phyloP scores from a whole-genome alignment of 345 rosid genomes.

The Salix caprea region DNA sequence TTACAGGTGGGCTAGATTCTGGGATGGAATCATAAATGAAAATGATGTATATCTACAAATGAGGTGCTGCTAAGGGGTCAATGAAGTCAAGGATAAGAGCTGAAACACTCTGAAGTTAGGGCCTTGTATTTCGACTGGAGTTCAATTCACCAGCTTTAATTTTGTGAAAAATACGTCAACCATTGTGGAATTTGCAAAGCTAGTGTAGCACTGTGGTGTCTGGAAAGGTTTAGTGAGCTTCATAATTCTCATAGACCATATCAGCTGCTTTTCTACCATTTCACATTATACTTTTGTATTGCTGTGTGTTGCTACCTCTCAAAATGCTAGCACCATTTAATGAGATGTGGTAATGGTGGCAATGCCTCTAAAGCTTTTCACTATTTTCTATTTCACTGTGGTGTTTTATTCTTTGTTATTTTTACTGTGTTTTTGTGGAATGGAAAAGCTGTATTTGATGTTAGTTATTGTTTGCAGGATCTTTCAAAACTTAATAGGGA shows the following conservation, averaged over 20 bases:
- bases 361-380: neutral
- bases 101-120: neutral
- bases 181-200: neutral
- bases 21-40: neutral
- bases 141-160: neutral
- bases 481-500: slow-evolving; percentile 95
- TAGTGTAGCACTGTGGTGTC: neutral
- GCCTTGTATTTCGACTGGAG: neutral
- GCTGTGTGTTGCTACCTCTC: neutral
- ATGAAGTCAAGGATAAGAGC: neutral
- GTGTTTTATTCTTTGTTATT: neutral
- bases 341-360: neutral
- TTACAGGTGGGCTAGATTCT: neutral
- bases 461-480: slow-evolving; percentile 51
- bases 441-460: slow-evolving; percentile 3
- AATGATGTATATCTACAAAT: neutral
- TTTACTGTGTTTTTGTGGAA: neutral
- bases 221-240: neutral
- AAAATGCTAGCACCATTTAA: neutral
- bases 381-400: neutral
- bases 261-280: neutral
- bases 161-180: neutral
- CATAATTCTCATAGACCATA: neutral
- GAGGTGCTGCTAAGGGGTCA: neutral
- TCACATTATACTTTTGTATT: neutral